These are phyloP conservation scores for Phytophthora rubi DNA, from an alignment of 352 stramenopile genomes.

Conservation along the genomic window DNA sequence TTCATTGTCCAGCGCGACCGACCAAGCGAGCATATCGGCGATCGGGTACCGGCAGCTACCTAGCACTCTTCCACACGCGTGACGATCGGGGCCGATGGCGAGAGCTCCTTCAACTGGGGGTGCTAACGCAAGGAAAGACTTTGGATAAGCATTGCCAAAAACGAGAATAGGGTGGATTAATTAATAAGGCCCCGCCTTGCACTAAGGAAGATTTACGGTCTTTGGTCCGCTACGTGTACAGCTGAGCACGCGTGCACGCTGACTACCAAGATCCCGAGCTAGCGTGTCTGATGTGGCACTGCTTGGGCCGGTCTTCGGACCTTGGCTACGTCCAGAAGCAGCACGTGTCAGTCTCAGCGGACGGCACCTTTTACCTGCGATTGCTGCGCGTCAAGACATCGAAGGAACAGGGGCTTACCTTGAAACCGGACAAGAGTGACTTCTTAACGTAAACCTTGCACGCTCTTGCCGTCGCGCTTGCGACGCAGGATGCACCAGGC, in stretches of 20 bases:
- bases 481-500: constrained; percentile 18
- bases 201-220: constrained; percentile 9
- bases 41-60: too few species aligned
- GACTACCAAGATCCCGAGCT: constrained; percentile 43
- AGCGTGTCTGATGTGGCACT: constrained; percentile 37
- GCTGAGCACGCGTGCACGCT: neutral
- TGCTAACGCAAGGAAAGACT: neutral
- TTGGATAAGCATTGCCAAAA: constrained; percentile 18
- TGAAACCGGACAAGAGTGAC: constrained; percentile 26
- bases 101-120: too few species aligned
- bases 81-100: too few species aligned
- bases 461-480: constrained; percentile 18
- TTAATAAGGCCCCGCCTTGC: constrained; percentile 25
- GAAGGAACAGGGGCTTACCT: constrained; percentile 33
- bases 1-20: too few species aligned
- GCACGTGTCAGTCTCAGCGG: constrained; percentile 26
- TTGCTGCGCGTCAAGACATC: constrained; percentile 38
- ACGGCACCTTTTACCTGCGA: constrained; percentile 31
- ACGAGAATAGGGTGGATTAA: neutral
- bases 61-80: too few species aligned
- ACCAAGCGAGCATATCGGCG: too few species aligned
- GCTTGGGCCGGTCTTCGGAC: constrained; percentile 40
- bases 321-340: constrained; percentile 27
- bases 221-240: constrained; percentile 12
- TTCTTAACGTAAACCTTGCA: constrained; percentile 33